Evolutionary conservation across 257 asterid genomes (phyloP).

Genomic region (Ajuga chamaepitys): DNA sequence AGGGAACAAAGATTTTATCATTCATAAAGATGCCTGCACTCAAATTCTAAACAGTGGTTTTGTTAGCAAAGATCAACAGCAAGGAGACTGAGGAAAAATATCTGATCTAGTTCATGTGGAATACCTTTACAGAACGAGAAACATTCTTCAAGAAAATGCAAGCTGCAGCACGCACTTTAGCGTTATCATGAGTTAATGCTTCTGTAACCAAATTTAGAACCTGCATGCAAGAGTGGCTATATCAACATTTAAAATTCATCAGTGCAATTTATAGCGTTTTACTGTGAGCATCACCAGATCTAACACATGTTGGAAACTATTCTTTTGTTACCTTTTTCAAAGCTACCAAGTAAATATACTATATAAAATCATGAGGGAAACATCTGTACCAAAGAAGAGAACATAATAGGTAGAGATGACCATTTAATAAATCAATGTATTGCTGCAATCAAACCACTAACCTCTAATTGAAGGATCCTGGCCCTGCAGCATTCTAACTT

Average conservation of each 20-base stretch:
- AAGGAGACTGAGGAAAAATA: slow-evolving; percentile 3
- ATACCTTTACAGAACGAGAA: slow-evolving; percentile 89
- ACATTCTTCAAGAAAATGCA: slow-evolving; percentile 73
- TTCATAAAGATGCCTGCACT: slow-evolving; percentile 82
- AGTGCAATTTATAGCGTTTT: neutral
- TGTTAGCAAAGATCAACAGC: slow-evolving; percentile 23
- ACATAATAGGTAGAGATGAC: neutral
- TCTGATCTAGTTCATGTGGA: slow-evolving; percentile 14
- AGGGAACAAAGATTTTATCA: slow-evolving; percentile 45
- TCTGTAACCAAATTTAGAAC: slow-evolving; percentile 44
- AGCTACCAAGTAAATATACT: neutral
- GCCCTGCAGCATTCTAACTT: slow-evolving; percentile 83
- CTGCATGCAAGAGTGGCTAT: slow-evolving; percentile 36
- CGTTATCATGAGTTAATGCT: slow-evolving; percentile 57
- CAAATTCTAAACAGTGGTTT: slow-evolving; percentile 47
- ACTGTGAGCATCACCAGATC: slow-evolving; percentile 1
- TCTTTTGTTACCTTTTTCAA: neutral
- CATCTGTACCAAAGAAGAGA: slow-evolving; percentile 7
- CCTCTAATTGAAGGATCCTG: slow-evolving; percentile 61
- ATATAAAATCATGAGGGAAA: neutral
- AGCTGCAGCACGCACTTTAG: slow-evolving; percentile 86
- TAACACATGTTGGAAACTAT: neutral
- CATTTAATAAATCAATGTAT: neutral
- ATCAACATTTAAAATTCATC: neutral
- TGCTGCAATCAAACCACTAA: slow-evolving; percentile 24